Conservation (phyloP, 352 stramenopile species). For the Pythium graminicola region DNA sequence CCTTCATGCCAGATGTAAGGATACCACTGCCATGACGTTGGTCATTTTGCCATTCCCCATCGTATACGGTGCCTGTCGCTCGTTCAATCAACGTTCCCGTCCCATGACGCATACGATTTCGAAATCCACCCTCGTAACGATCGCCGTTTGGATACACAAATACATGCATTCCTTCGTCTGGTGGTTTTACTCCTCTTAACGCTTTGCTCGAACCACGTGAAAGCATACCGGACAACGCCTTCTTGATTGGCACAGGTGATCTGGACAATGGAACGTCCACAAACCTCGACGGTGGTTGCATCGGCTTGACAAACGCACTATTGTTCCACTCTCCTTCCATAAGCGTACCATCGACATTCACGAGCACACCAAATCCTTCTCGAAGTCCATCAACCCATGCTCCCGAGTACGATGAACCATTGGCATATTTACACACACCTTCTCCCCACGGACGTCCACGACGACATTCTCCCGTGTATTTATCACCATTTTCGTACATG, state of each 20-base stretch:
- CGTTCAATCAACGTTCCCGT: slow-evolving; percentile 58
- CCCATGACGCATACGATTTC: slow-evolving; percentile 36
- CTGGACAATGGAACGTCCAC: slow-evolving; percentile 49
- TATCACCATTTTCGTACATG: slow-evolving; percentile 65
- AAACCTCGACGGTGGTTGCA: slow-evolving; percentile 39
- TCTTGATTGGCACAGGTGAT: background rate
- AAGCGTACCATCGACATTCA: slow-evolving; percentile 50
- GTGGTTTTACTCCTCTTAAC: slow-evolving; percentile 2
- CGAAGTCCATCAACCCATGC: slow-evolving; percentile 69
- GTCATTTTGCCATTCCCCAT: slow-evolving; percentile 61
- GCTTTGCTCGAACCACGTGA: background rate
- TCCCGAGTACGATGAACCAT: slow-evolving; percentile 88
- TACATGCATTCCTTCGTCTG: slow-evolving; percentile 30
- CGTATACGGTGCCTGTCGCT: slow-evolving; percentile 56
- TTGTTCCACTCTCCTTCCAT: slow-evolving; percentile 73
- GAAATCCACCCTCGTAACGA: slow-evolving; percentile 66
- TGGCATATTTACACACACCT: slow-evolving; percentile 87
- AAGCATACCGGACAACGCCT: slow-evolving; percentile 6
- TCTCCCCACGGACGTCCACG: slow-evolving; percentile 59
- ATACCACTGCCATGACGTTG: slow-evolving; percentile 55
- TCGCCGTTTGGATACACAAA: slow-evolving; percentile 61
- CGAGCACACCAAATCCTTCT: slow-evolving; percentile 68
- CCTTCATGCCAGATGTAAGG: slow-evolving; percentile 58
- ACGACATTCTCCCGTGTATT: slow-evolving; percentile 57
- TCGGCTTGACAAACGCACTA: slow-evolving; percentile 49